Percentiles rank a stretch among this genome's conserved stretches.
Conservation (phyloP, 768 basidiomycete genomes). For the Dacryopinax spathularia region DNA sequence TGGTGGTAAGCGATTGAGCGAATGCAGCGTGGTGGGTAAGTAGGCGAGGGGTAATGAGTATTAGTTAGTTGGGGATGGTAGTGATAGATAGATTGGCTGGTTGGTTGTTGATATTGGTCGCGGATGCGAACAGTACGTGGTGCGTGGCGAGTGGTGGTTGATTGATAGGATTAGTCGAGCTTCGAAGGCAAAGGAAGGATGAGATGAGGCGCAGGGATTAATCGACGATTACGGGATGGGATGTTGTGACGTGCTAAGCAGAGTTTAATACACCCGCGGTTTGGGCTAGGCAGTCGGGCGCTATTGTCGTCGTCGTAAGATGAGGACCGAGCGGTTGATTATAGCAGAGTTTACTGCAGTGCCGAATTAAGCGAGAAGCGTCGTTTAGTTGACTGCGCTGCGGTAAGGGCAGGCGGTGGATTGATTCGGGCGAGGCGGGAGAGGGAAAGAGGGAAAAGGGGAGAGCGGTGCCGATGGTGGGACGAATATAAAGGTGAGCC, state of each 20-base stretch:
- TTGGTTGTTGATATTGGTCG: no score
- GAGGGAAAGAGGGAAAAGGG: not conserved
- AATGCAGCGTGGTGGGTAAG: not conserved
- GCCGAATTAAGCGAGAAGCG: conserved; percentile 1
- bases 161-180: not conserved
- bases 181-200: not conserved
- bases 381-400: not conserved
- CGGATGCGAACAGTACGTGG: not conserved
- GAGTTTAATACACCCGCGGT: not conserved
- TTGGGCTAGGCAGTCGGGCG: not conserved
- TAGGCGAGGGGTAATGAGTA: not conserved
- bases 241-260: not conserved
- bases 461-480: no score
- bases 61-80: no score
- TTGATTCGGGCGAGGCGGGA: not conserved
- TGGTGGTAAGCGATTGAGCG: not conserved
- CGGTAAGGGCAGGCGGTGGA: not conserved
- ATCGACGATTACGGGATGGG: not conserved
- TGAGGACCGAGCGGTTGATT: no score
- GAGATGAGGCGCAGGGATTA: not conserved
- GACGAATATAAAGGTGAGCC: no score
- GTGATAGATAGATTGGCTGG: no score
- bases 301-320: not conserved
- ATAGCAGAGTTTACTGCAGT: not conserved
- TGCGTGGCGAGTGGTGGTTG: not conserved